Conservation (phyloP, 2,329 filamentous ascomycete species). For the Colletotrichum sp. region DNA sequence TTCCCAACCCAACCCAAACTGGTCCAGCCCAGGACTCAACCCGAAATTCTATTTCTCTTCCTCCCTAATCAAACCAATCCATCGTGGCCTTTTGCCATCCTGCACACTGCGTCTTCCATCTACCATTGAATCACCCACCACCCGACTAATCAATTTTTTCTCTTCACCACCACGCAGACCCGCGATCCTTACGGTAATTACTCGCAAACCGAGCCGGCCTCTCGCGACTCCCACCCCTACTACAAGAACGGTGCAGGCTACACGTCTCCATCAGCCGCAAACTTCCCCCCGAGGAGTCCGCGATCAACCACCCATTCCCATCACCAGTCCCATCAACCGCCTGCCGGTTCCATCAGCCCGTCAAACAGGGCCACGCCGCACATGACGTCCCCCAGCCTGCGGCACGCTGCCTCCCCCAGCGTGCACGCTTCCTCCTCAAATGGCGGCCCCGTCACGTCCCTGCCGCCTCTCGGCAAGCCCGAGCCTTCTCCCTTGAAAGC, state of each 20-base stretch:
- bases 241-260: constrained; percentile 54
- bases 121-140: constrained; percentile 8
- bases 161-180: constrained; percentile 38
- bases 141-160: constrained; percentile 18
- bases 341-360: constrained; percentile 47
- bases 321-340: constrained; percentile 48
- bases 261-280: constrained; percentile 51
- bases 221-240: constrained; percentile 39
- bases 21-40: constrained; percentile 18
- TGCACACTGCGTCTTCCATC: not conserved
- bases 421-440: constrained; percentile 45
- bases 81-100: constrained; percentile 6
- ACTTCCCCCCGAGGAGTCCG: constrained; percentile 55
- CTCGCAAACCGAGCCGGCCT: constrained; percentile 39
- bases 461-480: constrained; percentile 40
- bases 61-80: not conserved
- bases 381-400: constrained; percentile 53
- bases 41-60: constrained; percentile 10
- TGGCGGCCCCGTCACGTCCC: constrained; percentile 35
- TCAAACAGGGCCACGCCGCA: constrained; percentile 39
- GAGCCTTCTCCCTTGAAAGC: constrained; percentile 47
- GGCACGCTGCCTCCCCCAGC: constrained; percentile 45
- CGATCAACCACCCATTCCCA: constrained; percentile 40
- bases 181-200: constrained; percentile 56
- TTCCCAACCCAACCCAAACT: constrained; percentile 19